Evolutionary conservation across 257 asterid genomes (phyloP), one percentile per base, ranked within the genome.

Genomic region (Scutellaria minor): DNA sequence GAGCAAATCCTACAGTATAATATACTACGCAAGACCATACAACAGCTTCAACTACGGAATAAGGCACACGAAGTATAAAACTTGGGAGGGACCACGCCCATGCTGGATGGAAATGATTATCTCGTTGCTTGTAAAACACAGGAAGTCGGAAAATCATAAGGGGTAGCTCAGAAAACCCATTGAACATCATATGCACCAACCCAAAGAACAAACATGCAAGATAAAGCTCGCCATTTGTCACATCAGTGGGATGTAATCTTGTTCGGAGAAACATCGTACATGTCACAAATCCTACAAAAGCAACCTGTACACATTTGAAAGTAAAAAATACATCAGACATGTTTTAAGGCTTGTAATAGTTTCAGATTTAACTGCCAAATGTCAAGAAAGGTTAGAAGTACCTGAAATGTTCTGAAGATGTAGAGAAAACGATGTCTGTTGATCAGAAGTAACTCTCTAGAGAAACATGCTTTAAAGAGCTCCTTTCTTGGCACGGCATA

Each of bases 131-230:
- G 84, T 88, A 92, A 68, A 92, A 92, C 39, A 92, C 97, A 15
- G 98, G 98, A 73, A 92, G 96, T 63, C 97, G 88, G 56, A 87
- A 90, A 65, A 92, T 88, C 91, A 88, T 83, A 13, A 90, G 81
- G 46, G 97, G 90, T 64, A 92, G 85, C 83, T 92, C 98, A 6
- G 97, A 83, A 74, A 92, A 88, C 63, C 98, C 98, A 64, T 92
- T 90, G 88, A 92, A 92, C 97, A 92, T 83, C 96, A 92, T 90
- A 77, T 92, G 97, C 76, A 90, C 88, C 79, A 90, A 74, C 63
- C 88, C 93, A 5, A 85, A 92, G 80, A 90, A 92, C 70, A 87
- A 75, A 75, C 97, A 88, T 41, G 93, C 58, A 47, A 92, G 87
- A 74, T 92, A 90, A 42, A 92, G 87, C 64, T 88, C 83, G 48